phyloP scores from a whole-genome alignment of 2,329 filamentous ascomycete species.

The Cladorrhinum sp. region DNA sequence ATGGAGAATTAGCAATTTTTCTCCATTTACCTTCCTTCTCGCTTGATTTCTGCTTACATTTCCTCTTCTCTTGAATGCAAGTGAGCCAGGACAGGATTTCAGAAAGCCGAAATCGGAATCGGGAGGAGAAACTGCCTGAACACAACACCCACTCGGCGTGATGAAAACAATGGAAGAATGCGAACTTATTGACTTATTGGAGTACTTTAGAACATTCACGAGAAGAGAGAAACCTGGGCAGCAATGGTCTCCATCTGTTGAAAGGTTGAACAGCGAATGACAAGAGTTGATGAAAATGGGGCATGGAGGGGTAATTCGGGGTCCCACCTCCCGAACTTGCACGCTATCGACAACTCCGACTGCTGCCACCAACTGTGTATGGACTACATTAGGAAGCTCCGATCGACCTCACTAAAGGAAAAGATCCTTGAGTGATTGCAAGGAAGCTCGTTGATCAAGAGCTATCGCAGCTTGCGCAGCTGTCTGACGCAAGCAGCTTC shows the following conservation, averaged over 20 bases:
- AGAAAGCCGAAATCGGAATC: too few relatives aligned
- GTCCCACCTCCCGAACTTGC: slow-evolving; percentile 2
- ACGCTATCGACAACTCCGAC: background rate
- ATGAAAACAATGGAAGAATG: too few relatives aligned
- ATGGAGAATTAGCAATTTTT: background rate
- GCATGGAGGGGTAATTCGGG: slow-evolving; percentile 8
- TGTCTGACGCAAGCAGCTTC: background rate
- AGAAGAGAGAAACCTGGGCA: background rate
- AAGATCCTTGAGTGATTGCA: background rate
- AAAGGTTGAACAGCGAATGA: background rate
- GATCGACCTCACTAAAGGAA: background rate
- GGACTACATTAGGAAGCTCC: background rate
- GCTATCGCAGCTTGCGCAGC: too few relatives aligned
- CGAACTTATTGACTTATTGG: too few relatives aligned
- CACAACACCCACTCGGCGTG: too few relatives aligned
- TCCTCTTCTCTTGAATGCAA: background rate
- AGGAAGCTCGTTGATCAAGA: background rate
- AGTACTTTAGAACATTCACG: background rate
- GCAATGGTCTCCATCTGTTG: background rate
- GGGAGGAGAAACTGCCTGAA: too few relatives aligned
- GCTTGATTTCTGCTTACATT: background rate
- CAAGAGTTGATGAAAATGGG: background rate
- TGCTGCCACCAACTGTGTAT: background rate
- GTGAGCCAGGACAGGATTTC: too few relatives aligned
- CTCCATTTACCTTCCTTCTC: background rate